Evolutionary conservation across 1,284 basidiomycete species (phyloP).

Genomic region (Puccinia horiana): DNA sequence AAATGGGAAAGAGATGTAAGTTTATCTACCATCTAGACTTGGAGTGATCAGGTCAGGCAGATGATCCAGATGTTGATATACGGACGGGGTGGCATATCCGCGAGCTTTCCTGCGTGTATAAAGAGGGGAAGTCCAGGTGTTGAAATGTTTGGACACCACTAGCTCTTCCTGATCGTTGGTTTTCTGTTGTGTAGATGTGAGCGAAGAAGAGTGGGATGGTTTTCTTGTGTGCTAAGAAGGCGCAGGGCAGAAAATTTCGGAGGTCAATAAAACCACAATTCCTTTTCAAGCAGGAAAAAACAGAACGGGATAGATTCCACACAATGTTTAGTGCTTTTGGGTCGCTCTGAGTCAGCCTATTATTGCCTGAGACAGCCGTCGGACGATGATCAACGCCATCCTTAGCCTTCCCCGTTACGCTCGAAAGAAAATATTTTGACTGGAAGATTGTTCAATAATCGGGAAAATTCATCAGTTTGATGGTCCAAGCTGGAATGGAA

Average conservation of each 20-base stretch:
- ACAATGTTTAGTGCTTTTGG: too few relatives aligned
- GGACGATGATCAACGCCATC: neutral
- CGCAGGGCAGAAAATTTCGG: too few relatives aligned
- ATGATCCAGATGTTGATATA: neutral
- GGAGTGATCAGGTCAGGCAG: neutral
- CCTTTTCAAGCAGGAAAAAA: too few relatives aligned
- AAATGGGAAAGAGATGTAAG: neutral
- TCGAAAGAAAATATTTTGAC: neutral
- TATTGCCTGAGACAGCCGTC: too few relatives aligned
- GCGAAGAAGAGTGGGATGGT: neutral
- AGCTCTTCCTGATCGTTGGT: neutral
- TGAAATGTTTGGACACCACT: neutral
- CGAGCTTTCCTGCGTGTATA: neutral
- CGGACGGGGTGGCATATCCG: conserved; percentile 4
- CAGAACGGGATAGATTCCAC: too few relatives aligned
- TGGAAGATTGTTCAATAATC: too few relatives aligned
- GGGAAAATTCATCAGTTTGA: too few relatives aligned
- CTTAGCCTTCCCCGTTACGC: neutral
- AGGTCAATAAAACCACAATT: too few relatives aligned
- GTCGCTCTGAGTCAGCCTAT: too few relatives aligned
- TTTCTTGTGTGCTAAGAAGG: neutral
- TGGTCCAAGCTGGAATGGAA: too few relatives aligned
- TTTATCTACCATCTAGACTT: neutral
- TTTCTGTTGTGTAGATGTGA: neutral
- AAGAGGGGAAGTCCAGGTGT: neutral